These are phyloP conservation scores for Pythium aphanidermatum DNA, from an alignment of 352 stramenopile species.

Conservation along the genomic window DNA sequence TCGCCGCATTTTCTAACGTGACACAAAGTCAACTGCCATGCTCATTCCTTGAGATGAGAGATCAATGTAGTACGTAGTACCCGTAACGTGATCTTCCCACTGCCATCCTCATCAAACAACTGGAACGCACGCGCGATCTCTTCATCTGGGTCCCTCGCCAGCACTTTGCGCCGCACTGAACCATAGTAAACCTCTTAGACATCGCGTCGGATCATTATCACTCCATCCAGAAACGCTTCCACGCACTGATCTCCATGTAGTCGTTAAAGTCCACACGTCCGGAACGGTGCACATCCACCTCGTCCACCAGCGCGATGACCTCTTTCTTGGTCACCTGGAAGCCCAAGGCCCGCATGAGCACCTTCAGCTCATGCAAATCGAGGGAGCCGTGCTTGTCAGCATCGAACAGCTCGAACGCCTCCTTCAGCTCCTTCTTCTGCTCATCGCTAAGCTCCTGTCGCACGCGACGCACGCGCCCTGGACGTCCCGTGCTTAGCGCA, in stretches of 20 bases:
- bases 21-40: not conserved
- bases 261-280: slow-evolving; percentile 86
- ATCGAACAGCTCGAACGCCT: slow-evolving; percentile 94
- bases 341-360: slow-evolving; percentile 90
- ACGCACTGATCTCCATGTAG: slow-evolving; percentile 90
- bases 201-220: too few species aligned
- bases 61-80: slow-evolving; percentile 21
- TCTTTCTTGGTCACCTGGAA: slow-evolving; percentile 90
- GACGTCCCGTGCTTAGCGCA: too few species aligned
- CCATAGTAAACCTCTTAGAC: too few species aligned
- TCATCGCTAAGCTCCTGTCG: slow-evolving; percentile 75
- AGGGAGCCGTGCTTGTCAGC: slow-evolving; percentile 86
- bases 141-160: slow-evolving; percentile 86
- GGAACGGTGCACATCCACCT: slow-evolving; percentile 82
- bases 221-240: too few species aligned
- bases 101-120: slow-evolving; percentile 92
- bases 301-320: slow-evolving; percentile 84
- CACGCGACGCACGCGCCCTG: slow-evolving; percentile 29
- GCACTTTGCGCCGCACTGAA: slow-evolving; percentile 71
- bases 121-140: slow-evolving; percentile 92
- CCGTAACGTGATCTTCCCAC: slow-evolving; percentile 81
- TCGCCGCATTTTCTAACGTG: slow-evolving; percentile 83
- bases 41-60: not conserved
- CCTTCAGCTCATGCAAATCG: slow-evolving; percentile 93
- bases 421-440: slow-evolving; percentile 87